phyloP scores from a whole-genome alignment of 192 early-diverging fungal species.

The Lunasporangiospora selenospora region DNA sequence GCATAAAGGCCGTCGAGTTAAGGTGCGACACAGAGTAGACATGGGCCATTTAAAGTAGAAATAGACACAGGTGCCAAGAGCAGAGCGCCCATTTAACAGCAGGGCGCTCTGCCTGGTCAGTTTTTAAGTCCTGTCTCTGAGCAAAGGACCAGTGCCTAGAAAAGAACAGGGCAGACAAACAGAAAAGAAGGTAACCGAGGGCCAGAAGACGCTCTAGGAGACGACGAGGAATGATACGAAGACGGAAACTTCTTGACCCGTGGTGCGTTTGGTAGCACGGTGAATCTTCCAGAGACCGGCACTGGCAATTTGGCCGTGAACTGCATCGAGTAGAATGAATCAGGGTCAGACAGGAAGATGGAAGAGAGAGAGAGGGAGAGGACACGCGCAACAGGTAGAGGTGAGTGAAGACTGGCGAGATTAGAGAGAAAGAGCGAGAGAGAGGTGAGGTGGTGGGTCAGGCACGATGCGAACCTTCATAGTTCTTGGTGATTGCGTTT shows the following conservation, averaged over 20 bases:
- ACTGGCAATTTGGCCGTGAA: slow-evolving; percentile 60
- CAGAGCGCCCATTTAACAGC: too few relatives aligned
- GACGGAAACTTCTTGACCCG: slow-evolving; percentile 66
- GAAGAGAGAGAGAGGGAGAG: not conserved
- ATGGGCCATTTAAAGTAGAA: too few relatives aligned
- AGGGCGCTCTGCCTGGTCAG: too few relatives aligned
- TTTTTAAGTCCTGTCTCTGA: too few relatives aligned
- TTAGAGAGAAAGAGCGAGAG: not conserved
- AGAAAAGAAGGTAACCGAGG: too few relatives aligned
- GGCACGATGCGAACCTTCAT: slow-evolving; percentile 23
- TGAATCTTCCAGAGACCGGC: slow-evolving; percentile 81
- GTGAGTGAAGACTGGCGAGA: not conserved
- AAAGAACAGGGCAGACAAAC: too few relatives aligned
- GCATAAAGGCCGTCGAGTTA: too few relatives aligned
- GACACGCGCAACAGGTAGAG: too few relatives aligned
- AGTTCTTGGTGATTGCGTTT: slow-evolving; percentile 52
- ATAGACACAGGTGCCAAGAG: too few relatives aligned
- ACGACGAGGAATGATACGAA: slow-evolving; percentile 58
- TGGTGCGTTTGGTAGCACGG: slow-evolving; percentile 61
- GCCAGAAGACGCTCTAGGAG: too few relatives aligned
- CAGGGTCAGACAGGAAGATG: not conserved
- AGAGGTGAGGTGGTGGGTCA: not conserved
- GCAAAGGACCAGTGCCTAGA: too few relatives aligned
- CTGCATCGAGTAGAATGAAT: slow-evolving; percentile 27
- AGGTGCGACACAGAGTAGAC: too few relatives aligned